Evolutionary conservation across 1,139 yeast genomes (phyloP), one percentile per base, ranked within the genome.

Genomic region (Hansenula lynferdii): DNA sequence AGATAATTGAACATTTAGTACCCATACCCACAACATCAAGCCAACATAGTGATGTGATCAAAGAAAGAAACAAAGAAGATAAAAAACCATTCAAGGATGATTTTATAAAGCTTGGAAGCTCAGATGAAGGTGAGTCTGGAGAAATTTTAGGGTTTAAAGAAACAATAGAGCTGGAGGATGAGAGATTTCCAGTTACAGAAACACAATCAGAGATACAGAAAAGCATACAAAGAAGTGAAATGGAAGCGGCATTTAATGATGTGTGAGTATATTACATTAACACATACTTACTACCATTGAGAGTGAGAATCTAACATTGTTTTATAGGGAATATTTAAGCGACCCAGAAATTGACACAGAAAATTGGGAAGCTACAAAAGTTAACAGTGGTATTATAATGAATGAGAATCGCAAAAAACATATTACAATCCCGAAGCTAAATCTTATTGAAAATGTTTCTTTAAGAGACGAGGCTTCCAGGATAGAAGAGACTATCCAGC

Each of bases 241-340:
- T n/a, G n/a, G n/a, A 9, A 5, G 11, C 11, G 11, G 11, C 11
- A 22, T 6, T 68, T 5, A 57, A 59, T 26, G 61, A 58, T 16
- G 54, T 61, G 56, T 57, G 40, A 60, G 62, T 33, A 15, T 15
- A 37, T 62, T 16, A 2, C n/a, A n/a, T n/a, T 22, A 16, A 15
- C 8, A 5, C 4, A 17, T 12, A 3, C 3, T 14, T 22, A 9
- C 37, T 35, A 22, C n/a, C n/a, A n/a, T n/a, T n/a, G 56, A 55
- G 44, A 61, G 59, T 38, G 38, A 45, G 16, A 51, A 51, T 31
- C 47, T 62, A 48, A 53, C 57, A 28, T 46, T 53, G 12, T 41
- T 38, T 47, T 29, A 41, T 21, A 39, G 45, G 8, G 56, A 61
- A 10, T 50, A 58, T n/a, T 53, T 57, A 8, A 58, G 57, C n/a